These are phyloP conservation scores for Apophysomyces elegans DNA, from an alignment of 371 early-diverging fungal genomes.

Conservation along the genomic window DNA sequence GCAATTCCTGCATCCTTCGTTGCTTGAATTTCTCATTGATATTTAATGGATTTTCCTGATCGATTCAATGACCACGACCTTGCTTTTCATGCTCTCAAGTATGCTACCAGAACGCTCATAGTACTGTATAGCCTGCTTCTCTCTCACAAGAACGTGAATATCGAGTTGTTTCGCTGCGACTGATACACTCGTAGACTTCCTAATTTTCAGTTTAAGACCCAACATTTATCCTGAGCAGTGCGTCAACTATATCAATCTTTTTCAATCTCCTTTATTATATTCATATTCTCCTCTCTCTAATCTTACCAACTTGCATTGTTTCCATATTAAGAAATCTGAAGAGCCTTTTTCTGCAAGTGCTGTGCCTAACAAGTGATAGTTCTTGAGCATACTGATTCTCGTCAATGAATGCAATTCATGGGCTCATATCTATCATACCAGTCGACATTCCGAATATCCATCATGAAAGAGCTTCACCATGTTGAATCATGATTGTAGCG, in stretches of 20 bases:
- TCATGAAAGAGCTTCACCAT: not conserved
- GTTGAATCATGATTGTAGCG: not conserved
- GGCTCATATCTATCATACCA: not conserved
- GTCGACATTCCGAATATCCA: not conserved
- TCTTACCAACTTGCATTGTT: not conserved
- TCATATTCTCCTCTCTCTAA: not conserved
- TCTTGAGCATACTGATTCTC: not conserved
- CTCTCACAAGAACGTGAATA: no score
- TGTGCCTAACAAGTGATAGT: not conserved
- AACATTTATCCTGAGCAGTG: not conserved
- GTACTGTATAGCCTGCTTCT: no score
- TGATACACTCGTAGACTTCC: not conserved
- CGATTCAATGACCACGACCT: no score
- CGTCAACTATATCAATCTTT: not conserved
- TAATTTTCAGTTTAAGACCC: not conserved
- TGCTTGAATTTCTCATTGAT: no score
- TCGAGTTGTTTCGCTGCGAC: no score
- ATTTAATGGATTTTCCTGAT: no score
- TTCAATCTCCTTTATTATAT: not conserved
- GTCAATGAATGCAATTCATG: not conserved
- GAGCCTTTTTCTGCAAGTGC: not conserved
- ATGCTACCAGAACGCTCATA: no score
- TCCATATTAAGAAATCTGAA: not conserved
- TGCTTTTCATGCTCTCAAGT: no score
- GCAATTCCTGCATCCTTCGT: no score